These are phyloP conservation scores for Casuarina equisetifolia DNA, from an alignment of 306 rosid species.

Conservation along the genomic window DNA sequence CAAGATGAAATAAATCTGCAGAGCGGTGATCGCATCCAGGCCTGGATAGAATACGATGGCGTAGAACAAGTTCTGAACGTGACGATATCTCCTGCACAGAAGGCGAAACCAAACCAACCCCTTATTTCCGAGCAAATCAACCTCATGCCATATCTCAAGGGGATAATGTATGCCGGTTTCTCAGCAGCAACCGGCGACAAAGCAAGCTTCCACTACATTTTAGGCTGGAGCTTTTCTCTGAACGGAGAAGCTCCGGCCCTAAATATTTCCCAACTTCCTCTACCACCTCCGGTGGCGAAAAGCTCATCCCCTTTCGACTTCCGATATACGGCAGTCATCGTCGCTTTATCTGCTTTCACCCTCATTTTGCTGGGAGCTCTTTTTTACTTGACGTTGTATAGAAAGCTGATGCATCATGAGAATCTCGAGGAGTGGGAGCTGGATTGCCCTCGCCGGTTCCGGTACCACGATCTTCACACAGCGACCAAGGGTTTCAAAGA, in stretches of 20 bases:
- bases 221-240: slow-evolving; percentile 66
- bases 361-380: slow-evolving; percentile 29
- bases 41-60: slow-evolving; percentile 75
- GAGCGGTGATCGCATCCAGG: slow-evolving; percentile 40
- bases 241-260: slow-evolving; percentile 32
- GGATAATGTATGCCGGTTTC: slow-evolving; percentile 56
- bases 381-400: slow-evolving; percentile 22
- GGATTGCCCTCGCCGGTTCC: slow-evolving; percentile 74
- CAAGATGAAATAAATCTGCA: slow-evolving; percentile 41
- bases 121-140: not conserved
- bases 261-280: slow-evolving; percentile 40
- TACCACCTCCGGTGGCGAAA: slow-evolving; percentile 33
- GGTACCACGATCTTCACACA: slow-evolving; percentile 53
- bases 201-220: slow-evolving; percentile 62
- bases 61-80: slow-evolving; percentile 25
- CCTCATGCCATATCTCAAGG: slow-evolving; percentile 20
- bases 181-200: slow-evolving; percentile 62
- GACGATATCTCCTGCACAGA: slow-evolving; percentile 42
- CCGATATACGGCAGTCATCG: slow-evolving; percentile 33
- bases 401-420: slow-evolving; percentile 35
- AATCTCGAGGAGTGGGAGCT: slow-evolving; percentile 74
- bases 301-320: slow-evolving; percentile 24
- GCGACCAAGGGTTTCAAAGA: slow-evolving; percentile 68
- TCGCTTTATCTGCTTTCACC: slow-evolving; percentile 33
- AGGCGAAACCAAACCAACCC: slow-evolving; percentile 32